Conservation (phyloP, 805 yeast species). For the Myxozyma udenii region DNA sequence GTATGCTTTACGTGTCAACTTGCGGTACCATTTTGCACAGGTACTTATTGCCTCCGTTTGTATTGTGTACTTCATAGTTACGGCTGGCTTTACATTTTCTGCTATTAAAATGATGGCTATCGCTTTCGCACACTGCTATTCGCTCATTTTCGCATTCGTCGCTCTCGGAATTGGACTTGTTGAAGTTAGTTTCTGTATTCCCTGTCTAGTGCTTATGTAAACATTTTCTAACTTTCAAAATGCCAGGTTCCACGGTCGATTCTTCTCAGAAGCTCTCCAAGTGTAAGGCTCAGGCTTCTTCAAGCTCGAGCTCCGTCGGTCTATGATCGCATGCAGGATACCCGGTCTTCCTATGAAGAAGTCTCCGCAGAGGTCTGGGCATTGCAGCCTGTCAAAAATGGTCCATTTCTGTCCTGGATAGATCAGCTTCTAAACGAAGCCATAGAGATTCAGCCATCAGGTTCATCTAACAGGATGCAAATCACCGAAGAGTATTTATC, state of each 20-base stretch:
- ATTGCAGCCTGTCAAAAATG: conserved; percentile 47
- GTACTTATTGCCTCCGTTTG: conserved; percentile 54
- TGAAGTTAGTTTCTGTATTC: conserved; percentile 33
- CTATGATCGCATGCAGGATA: conserved; percentile 62
- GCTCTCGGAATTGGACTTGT: conserved; percentile 80
- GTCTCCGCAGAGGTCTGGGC: conserved; percentile 57
- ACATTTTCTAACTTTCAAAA: neutral
- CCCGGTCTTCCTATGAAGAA: conserved; percentile 60
- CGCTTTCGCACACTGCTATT: conserved; percentile 73
- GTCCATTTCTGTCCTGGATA: conserved; percentile 65
- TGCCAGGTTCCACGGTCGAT: conserved; percentile 51
- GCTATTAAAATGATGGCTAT: conserved; percentile 64
- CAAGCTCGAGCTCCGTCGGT: conserved; percentile 57
- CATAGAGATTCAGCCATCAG: conserved; percentile 28
- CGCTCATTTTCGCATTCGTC: conserved; percentile 73
- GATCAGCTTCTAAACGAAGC: conserved; percentile 45
- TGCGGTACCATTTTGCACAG: conserved; percentile 59
- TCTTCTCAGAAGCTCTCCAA: conserved; percentile 41
- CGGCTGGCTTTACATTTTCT: conserved; percentile 51
- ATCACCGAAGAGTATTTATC: conserved; percentile 47
- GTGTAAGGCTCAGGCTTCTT: conserved; percentile 37
- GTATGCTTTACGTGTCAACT: conserved; percentile 56
- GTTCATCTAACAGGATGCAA: conserved; percentile 30
- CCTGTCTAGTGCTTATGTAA: neutral
- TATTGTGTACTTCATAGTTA: conserved; percentile 55